Evolutionary conservation across 768 basidiomycete genomes (phyloP), one percentile per base, ranked within the genome.

Genomic region (Cyclocybe cylindracea): DNA sequence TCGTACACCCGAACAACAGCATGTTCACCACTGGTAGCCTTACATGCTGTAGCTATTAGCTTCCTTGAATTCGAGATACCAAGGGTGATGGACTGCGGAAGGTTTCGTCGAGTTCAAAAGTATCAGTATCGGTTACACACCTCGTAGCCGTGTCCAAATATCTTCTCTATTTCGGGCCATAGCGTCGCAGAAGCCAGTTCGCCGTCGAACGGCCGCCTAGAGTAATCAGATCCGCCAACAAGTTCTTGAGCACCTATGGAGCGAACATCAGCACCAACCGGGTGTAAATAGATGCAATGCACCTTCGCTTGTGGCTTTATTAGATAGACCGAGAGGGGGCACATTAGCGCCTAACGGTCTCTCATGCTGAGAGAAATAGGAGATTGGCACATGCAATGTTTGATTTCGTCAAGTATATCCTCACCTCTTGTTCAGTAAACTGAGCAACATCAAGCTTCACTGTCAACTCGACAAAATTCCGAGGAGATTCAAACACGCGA

Each of bases 131-230:
- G 37, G 8, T 14, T n/a, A 42, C 71, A 46, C 53, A 89, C 93
- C 81, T 99, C 97, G 61, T 98, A 98, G 38, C 96, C 94, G 68
- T 98, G 97, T 4, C 96, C 97, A 66, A 97, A 99, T 0, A 99
- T 77, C 66, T 99, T 99, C 61, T 98, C 97, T 1, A 85, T 75
- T 71, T 99, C 97, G 0, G 96, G 97, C 97, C 97, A 99, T 1
- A 98, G 76, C 0, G 96, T 98, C 11, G 82, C 80, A 0, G 85
- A 80, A 0, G 92, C 86, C 0, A 98, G 78, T 66, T 98, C 94
- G 9, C 91, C 92, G 64, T 98, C 97, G 50, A 93, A 91, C 0
- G 97, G 87, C n/a, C 79, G 72, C 45, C 78, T 57, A 10, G 64
- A 56, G 13, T 50, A 51, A 51, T 64, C 64, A 3, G 62, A 51